These are phyloP conservation scores for Penicillium digitatum DNA, from an alignment of 2,329 filamentous ascomycete species.

Conservation along the genomic window DNA sequence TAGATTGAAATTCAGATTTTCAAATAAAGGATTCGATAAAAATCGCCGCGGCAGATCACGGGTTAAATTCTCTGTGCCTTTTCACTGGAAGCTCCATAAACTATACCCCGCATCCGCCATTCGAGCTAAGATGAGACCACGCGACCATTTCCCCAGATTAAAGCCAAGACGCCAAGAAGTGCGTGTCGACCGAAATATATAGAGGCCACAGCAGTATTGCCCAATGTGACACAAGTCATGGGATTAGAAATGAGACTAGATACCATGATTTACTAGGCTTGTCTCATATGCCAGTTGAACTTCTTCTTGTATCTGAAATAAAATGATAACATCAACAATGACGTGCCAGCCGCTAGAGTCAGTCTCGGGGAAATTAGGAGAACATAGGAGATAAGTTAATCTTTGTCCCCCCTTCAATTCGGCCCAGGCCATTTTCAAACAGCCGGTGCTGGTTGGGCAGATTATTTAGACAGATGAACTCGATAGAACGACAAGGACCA, in stretches of 20 bases:
- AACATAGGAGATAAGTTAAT: constrained; percentile 20
- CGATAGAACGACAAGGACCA: constrained; percentile 6
- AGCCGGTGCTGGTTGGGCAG: constrained; percentile 11
- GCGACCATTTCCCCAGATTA: constrained; percentile 25
- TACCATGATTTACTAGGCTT: background rate
- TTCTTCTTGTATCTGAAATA: background rate
- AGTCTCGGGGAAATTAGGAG: constrained; percentile 24
- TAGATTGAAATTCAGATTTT: background rate
- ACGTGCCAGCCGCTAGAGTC: constrained; percentile 11
- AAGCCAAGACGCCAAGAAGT: constrained; percentile 22
- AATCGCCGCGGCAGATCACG: background rate
- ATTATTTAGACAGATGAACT: constrained; percentile 9
- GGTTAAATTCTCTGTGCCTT: background rate
- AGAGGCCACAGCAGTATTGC: background rate
- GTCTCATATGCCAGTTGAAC: background rate
- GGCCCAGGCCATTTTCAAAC: constrained; percentile 19
- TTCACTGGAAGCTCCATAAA: background rate
- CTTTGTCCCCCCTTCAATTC: constrained; percentile 7
- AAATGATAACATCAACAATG: constrained; percentile 9
- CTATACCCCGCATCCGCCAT: constrained; percentile 23
- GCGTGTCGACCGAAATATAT: background rate
- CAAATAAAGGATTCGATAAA: background rate
- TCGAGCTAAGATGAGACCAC: constrained; percentile 12
- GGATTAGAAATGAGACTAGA: background rate
- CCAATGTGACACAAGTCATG: constrained; percentile 2